Base-by-base conservation (phyloP, 805 yeast species). In the Lachancea kluyveri region DNA sequence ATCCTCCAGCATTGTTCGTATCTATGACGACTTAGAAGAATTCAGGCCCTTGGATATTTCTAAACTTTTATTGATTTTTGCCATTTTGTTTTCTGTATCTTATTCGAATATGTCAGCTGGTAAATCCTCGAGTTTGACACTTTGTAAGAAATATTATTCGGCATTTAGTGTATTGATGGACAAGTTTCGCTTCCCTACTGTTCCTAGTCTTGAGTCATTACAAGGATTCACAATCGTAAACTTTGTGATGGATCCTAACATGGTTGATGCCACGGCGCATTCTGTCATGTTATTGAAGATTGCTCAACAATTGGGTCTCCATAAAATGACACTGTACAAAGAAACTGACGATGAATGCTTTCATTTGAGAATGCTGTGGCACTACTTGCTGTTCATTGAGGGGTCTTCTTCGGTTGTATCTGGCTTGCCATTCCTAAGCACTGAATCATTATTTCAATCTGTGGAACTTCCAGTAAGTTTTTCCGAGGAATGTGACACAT, bases 381-480 rank as follows among this genome's bases (percentile, higher is more conserved):
- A 45, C 32, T 42, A 33, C 28, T 21, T 51, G 3, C 39, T 51
- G 15, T 52, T 46, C 26, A 29, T 48, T 8, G 58, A 52, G 30
- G 58, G 57, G 1, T 52, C 57, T 3, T 42, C 58, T 2, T 46
- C 57, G 3, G 58, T 52, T n/a, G 54, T 43, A 2, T 40, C 46
- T 21, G 58, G 58, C 4, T 41, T 48, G 16, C 42, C 51, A 16
- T 52, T 48, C 26, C 30, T 38, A n/a, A 35, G 47, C 5, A 30
- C 52, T 4, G 29, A 35, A 12, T 22, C 28, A 5, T 21, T 45
- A 13, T 29, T 44, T 22, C 22, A 33, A 18, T 29, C 31, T 11
- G 39, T 41, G 5, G 34, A 41, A 3, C 24, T 48, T 11, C 41
- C 47, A 3, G 15, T 12, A 5, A 15, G 18, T 5, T 33, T 17